phyloP scores from a whole-genome alignment of 495 filamentous ascomycete genomes.

The Jackrogersella minutella region DNA sequence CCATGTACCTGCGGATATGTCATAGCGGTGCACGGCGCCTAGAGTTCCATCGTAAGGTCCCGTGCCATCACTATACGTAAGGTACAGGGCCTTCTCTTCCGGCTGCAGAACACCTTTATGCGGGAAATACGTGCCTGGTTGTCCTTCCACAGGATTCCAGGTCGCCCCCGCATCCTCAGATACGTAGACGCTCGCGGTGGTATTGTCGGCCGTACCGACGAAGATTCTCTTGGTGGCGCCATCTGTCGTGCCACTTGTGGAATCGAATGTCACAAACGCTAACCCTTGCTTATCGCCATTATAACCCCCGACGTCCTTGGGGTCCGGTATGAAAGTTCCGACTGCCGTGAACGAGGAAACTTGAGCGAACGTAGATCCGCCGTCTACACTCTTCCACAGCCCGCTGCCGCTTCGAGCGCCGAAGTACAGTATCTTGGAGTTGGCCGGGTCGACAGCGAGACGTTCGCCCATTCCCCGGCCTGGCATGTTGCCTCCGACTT shows the following conservation, averaged over 20 bases:
- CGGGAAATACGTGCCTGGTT: constrained; percentile 60
- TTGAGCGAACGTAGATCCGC: constrained; percentile 64
- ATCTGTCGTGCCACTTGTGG: constrained; percentile 53
- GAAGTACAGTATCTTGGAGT: constrained; percentile 64
- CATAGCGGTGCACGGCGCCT: constrained; percentile 62
- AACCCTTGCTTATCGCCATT: constrained; percentile 61
- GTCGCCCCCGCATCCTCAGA: constrained; percentile 63
- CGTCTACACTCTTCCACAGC: constrained; percentile 67
- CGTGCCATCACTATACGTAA: constrained; percentile 63
- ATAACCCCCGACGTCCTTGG: constrained; percentile 54
- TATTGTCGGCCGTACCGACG: constrained; percentile 64
- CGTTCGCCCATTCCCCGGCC: constrained; percentile 71
- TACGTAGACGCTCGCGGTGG: constrained; percentile 60
- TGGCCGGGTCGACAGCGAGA: constrained; percentile 66
- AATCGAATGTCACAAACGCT: constrained; percentile 64
- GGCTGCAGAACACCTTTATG: constrained; percentile 65
- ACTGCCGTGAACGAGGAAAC: constrained; percentile 64
- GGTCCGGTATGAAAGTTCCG: constrained; percentile 57
- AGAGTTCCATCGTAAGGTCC: constrained; percentile 64
- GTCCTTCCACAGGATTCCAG: constrained; percentile 58
- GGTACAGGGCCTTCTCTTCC: constrained; percentile 61
- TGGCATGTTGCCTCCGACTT: constrained; percentile 71
- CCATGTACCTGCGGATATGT: constrained; percentile 58
- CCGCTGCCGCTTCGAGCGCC: constrained; percentile 69
- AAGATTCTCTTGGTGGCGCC: constrained; percentile 66